Evolutionary conservation across 352 stramenopile species (phyloP).

Genomic region (Globisporangium cystogenes): DNA sequence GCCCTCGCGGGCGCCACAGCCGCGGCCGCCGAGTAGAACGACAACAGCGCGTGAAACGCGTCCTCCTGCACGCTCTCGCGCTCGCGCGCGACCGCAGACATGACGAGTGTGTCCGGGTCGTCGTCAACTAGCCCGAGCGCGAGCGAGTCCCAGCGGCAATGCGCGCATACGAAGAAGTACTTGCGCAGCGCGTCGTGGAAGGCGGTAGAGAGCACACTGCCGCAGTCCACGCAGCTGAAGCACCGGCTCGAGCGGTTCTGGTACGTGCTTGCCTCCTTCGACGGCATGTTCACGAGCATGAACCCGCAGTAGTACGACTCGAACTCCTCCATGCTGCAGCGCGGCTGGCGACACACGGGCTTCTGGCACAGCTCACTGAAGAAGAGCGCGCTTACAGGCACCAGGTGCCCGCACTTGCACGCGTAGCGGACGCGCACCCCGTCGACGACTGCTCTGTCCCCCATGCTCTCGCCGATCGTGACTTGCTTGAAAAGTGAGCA

Average conservation of each 20-base stretch:
- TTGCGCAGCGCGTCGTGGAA: slow-evolving; percentile 47
- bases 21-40: slow-evolving; percentile 27
- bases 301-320: slow-evolving; percentile 87
- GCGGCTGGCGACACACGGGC: slow-evolving; percentile 57
- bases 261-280: slow-evolving; percentile 82
- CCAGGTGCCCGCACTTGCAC: slow-evolving; percentile 66
- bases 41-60: slow-evolving; percentile 65
- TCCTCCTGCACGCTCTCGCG: slow-evolving; percentile 69
- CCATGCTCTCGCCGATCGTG: slow-evolving; percentile 5
- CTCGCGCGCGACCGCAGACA: slow-evolving; percentile 71
- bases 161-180: slow-evolving; percentile 78
- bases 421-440: slow-evolving; percentile 56
- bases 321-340: slow-evolving; percentile 81
- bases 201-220: slow-evolving; percentile 57
- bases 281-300: slow-evolving; percentile 81
- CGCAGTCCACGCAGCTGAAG: slow-evolving; percentile 74
- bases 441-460: slow-evolving; percentile 13
- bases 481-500: too few relatives aligned
- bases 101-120: slow-evolving; percentile 79
- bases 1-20: slow-evolving; percentile 14
- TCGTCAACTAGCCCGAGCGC: slow-evolving; percentile 56
- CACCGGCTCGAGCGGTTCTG: slow-evolving; percentile 85
- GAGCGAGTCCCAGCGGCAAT: slow-evolving; percentile 86
- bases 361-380: slow-evolving; percentile 77
- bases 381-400: slow-evolving; percentile 52